Evolutionary conservation across 2,329 filamentous ascomycete genomes (phyloP), one percentile per base, ranked within the genome.

Genomic region (Penicillium sp.): DNA sequence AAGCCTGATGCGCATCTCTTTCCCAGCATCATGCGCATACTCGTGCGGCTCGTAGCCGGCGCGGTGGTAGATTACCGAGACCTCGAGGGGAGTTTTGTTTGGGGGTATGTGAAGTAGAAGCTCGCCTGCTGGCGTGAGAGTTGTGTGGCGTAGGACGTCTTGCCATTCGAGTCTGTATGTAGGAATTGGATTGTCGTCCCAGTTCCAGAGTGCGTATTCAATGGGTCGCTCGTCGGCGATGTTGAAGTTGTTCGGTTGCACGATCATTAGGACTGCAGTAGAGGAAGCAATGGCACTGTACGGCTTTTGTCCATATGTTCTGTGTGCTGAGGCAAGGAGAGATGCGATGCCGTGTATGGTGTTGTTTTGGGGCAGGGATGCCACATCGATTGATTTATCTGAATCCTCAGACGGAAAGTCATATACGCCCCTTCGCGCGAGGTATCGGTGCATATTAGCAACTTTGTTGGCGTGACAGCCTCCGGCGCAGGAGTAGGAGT

Each of bases 201-300:
- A 62, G 33, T 73, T 62, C 65, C 71, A 74, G 0, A 78, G 61
- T 4, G 64, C 69, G 61, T 77, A 77, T 55, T 78, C 76, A n/a
- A 78, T 68, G 1, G 76, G 75, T 56, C 75, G 65, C 57, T 79
- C 74, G 54, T 78, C 76, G 16, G 72, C 71, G 24, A 76, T 69
- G 56, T 78, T 78, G 65, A 77, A 73, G 60, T 78, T 78, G 26
- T 67, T 47, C 1, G 73, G 71, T 60, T 78, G 76, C 2, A 79
- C 76, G 21, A 76, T 63, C 63, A 77, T 73, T 1, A 79, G 66
- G 11, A 79, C 66, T 7, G 68, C 75, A 9, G 66, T 71, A 21
- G 58, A 24, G 3, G 53, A 57, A 5, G 61, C 62, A 3, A 16
- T 8, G 5, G 51, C 28, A 30, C 50, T 61, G 26, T 28, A 63